These are phyloP conservation scores for Hymenoscyphus repandus DNA, from an alignment of 2,329 filamentous ascomycete genomes.

Conservation along the genomic window DNA sequence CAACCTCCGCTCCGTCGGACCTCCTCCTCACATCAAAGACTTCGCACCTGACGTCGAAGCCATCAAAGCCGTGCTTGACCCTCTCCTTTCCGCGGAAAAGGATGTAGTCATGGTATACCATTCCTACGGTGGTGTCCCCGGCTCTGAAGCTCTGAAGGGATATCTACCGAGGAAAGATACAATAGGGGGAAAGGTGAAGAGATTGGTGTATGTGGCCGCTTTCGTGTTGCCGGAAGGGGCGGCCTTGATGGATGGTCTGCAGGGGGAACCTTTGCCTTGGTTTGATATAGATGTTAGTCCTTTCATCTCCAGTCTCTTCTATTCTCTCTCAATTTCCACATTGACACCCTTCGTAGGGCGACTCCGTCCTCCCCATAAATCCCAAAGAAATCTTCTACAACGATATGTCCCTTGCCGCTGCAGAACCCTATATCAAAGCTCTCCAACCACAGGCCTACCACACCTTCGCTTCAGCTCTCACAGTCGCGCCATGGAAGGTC, in stretches of 20 bases:
- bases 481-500: conserved; percentile 12
- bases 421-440: conserved; percentile 9
- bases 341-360: background rate
- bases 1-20: conserved; percentile 16
- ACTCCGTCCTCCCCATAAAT: background rate
- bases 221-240: conserved; percentile 11
- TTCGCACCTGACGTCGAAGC: conserved; percentile 34
- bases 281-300: background rate
- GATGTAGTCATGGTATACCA: conserved; percentile 37
- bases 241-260: background rate
- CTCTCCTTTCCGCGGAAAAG: conserved; percentile 34
- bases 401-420: conserved; percentile 11
- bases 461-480: conserved; percentile 6
- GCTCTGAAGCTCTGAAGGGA: conserved; percentile 32
- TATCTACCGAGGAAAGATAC: conserved; percentile 22
- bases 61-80: conserved; percentile 30
- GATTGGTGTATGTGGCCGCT: conserved; percentile 17
- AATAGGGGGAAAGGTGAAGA: conserved; percentile 31
- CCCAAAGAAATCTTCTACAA: background rate
- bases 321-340: background rate
- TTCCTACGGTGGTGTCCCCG: conserved; percentile 36
- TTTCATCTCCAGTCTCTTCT: background rate
- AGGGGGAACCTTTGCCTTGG: background rate
- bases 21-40: conserved; percentile 13
- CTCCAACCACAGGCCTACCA: conserved; percentile 14